Conservation (phyloP, 2,329 filamentous ascomycete genomes). For the Dactylellina cionopaga region DNA sequence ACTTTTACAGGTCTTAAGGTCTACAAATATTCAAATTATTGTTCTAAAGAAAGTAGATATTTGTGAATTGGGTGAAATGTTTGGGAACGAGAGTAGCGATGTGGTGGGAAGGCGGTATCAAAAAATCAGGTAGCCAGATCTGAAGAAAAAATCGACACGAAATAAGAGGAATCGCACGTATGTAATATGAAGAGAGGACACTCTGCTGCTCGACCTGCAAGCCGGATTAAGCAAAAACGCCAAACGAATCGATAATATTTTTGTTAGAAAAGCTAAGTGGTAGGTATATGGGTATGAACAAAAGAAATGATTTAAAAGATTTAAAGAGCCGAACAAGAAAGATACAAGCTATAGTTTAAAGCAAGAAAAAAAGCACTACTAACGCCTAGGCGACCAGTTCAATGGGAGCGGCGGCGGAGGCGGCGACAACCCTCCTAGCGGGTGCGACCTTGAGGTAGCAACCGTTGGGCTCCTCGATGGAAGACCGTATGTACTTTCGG, state of each 20-base stretch:
- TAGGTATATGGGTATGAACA: slow-evolving; percentile 3
- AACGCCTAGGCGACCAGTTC: slow-evolving; percentile 21
- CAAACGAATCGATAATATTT: not conserved
- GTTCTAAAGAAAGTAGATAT: too few species aligned
- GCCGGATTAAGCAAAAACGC: slow-evolving; percentile 4
- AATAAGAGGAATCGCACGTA: not conserved
- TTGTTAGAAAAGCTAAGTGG: not conserved
- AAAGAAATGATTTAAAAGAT: not conserved
- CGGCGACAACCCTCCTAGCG: slow-evolving; percentile 10
- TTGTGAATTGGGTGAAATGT: too few species aligned
- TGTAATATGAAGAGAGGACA: not conserved
- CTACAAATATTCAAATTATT: too few species aligned
- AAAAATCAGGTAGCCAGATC: not conserved
- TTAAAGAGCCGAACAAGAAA: not conserved
- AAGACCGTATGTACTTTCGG: slow-evolving; percentile 10
- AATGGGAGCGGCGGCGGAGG: slow-evolving; percentile 19
- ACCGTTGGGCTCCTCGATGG: slow-evolving; percentile 27
- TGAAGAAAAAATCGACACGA: not conserved
- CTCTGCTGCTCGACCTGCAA: slow-evolving; percentile 45
- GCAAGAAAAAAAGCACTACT: not conserved
- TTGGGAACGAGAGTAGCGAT: too few species aligned
- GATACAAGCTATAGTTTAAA: not conserved
- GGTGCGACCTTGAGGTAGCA: slow-evolving; percentile 17
- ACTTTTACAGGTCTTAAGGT: too few species aligned
- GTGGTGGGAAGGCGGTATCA: not conserved